Conservation (phyloP, 768 basidiomycete species). For the Holtermanniella nyarrowii region DNA sequence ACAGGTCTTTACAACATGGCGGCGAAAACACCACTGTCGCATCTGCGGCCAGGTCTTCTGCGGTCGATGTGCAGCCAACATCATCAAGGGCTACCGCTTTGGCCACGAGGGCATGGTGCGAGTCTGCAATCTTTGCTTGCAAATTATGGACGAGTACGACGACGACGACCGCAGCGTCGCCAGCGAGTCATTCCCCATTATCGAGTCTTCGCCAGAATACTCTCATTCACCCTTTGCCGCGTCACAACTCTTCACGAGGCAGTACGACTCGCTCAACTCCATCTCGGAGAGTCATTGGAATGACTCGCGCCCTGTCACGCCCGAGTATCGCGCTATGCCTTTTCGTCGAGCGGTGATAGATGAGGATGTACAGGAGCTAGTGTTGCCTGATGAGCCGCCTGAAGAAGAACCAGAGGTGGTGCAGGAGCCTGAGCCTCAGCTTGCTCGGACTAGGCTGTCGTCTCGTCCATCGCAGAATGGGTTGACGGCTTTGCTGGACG, state of each 20-base stretch:
- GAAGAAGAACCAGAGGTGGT: too few species aligned
- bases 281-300: conserved; percentile 19
- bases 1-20: conserved; percentile 69
- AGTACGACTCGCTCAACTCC: conserved; percentile 24
- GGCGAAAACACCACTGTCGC: conserved; percentile 93
- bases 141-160: conserved; percentile 75
- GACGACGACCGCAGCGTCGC: conserved; percentile 79
- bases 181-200: conserved; percentile 58
- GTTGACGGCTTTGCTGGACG: conserved; percentile 29
- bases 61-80: conserved; percentile 89
- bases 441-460: conserved; percentile 28
- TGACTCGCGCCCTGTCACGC: conserved; percentile 13
- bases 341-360: conserved; percentile 42
- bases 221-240: conserved; percentile 81
- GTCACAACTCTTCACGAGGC: conserved; percentile 63
- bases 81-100: conserved; percentile 86
- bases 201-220: conserved; percentile 50
- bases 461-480: conserved; percentile 30
- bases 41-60: conserved; percentile 99
- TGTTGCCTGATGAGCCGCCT: not conserved
- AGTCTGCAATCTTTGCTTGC: conserved; percentile 90
- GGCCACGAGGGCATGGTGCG: conserved; percentile 92
- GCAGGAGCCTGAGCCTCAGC: too few species aligned
- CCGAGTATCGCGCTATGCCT: conserved; percentile 31
- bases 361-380: conserved; percentile 25